Evolutionary conservation across 306 rosid species (phyloP), one percentile per base, ranked within the genome.

Genomic region (Lathyrus aphaca): DNA sequence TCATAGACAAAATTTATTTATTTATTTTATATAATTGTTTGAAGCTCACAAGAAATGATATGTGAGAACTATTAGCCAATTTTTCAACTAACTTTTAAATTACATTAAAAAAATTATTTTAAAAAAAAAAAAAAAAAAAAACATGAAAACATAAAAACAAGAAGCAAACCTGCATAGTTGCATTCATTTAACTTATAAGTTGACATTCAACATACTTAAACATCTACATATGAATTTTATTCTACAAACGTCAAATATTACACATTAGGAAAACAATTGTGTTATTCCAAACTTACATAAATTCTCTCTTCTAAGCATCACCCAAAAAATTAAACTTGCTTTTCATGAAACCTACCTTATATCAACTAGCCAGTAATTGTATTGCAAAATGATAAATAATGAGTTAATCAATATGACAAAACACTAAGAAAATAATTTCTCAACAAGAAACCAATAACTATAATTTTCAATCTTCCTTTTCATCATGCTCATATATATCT

Each of bases 401-500:
- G 14, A 9, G 14, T 40, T 10, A 18, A 5, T 50, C 21, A 18
- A 50, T 9, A 53, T 21, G 8, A 53, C n/a, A 53, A 19, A 53
- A 19, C 25, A 29, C 6, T 21, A 10, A 6, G 30, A 51, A 51
- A 51, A 51, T 19, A 21, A 51, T 10, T 51, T 51, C 13, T 39
- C 25, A 21, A 37, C n/a, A 61, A 10, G 5, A 16, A 38, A 17
- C 13, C 16, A 21, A 62, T 39, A 13, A 18, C 12, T 11, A 3
- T 3, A 43, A 21, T 32, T 27, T 16, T 74, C 77, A 75, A 14
- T 40, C 71, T 63, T 82, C 80, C 51, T 84, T 79, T 72, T 79
- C 85, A 16, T 69, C 81, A 25, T 29, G 68, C 14, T 84, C 77
- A 77, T 82, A 70, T 74, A 74, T 81, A 17, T 74, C 86, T n/a